Evolutionary conservation across 352 stramenopile species (phyloP), one percentile per base, ranked within the genome.

Genomic region (Poterioochromonas sp.): DNA sequence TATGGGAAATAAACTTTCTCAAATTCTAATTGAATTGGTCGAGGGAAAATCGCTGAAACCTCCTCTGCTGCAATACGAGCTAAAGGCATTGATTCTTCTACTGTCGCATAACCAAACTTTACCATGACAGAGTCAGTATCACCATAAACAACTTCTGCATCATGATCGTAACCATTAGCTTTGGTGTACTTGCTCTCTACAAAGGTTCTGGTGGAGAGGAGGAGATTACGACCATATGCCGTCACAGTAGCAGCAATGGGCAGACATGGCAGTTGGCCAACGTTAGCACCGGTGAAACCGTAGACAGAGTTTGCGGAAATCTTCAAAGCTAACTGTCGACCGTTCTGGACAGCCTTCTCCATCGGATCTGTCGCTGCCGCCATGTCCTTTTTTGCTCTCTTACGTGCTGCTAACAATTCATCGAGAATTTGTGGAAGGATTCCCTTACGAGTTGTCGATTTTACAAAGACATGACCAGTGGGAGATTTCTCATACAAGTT

Each of bases 1-100:
- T 98, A 99, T 20, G 96, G 96, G 78, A 93, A 99, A 84, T 99
- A 99, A 0, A 99, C 81, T 82, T 99, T 99, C 82, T 99, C 96
- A 80, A 99, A 99, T 82, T 99, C 95, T 54, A 99, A 87, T 78
- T 95, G 88, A 85, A 99, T 98, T 26, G 96, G 96, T 40, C 89
- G 83, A 5, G 95, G 94, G 79, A 99, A 99, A 71, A 98, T 97
- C 62, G 90, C 85, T 0, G 94, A 98, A 74, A 98, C 94, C 29
- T 92, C 90, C 35, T 95, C 89, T 5, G 96, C 96, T 15, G 95
- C 95, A 80, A 98, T 88, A 76, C 98, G 88, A 0, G 95, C 95
- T n/a, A 99, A 85, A 40, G 94, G 91, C 91, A 99, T 99, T 26
- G 95, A 94, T 79, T 98, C 94, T 80, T 90, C 88, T 5, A 99